Evolutionary conservation across 164 flowering plant species (phyloP), one percentile per base, ranked within the genome.

Genomic region (Kingdonia uniflora): DNA sequence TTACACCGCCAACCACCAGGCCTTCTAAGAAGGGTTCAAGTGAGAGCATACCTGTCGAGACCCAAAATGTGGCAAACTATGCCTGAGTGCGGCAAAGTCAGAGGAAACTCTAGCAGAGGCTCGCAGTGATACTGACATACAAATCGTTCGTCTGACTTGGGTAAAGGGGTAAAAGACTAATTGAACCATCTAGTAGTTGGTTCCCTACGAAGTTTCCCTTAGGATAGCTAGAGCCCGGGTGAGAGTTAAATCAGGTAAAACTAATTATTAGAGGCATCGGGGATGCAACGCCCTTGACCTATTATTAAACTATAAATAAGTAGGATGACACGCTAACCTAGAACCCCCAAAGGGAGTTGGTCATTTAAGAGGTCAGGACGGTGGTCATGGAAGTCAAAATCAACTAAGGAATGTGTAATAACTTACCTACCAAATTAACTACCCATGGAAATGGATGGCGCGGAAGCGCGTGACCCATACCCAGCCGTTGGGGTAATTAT

Each of bases 101-200:
- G 49, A 45, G 22, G 49, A 45, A 45, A 45, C 49, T 45, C 24
- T 19, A 19, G 3, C 15, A 11, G 21, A n/a, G 6, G 22, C 49
- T 5, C 1, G 49, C 49, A 45, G 15, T 11, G 17, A 41, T 41
- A 41, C 11, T n/a, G n/a, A n/a, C 35, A 29, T 29, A 3, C 35
- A 29, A 29, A 41, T 41, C 44, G 7, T 6, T 41, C 44, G 44
- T 41, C n/a, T 41, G 44, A 41, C 44, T 41, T 41, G 44, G 44
- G 44, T 41, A 41, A 2, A 19, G 22, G 21, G 21, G 21, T 3
- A 19, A 45, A 45, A 45, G 19, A 45, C 22, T 45, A 45, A 45
- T 45, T 19, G 22, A 45, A 45, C 49, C 49, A 45, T 45, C 49
- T 19, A 45, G 10, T 41, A 41, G 44, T 11, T 41, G 44, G 44